These are phyloP conservation scores for Poa annua DNA, from an alignment of 176 grass and related monocot species.

Conservation along the genomic window DNA sequence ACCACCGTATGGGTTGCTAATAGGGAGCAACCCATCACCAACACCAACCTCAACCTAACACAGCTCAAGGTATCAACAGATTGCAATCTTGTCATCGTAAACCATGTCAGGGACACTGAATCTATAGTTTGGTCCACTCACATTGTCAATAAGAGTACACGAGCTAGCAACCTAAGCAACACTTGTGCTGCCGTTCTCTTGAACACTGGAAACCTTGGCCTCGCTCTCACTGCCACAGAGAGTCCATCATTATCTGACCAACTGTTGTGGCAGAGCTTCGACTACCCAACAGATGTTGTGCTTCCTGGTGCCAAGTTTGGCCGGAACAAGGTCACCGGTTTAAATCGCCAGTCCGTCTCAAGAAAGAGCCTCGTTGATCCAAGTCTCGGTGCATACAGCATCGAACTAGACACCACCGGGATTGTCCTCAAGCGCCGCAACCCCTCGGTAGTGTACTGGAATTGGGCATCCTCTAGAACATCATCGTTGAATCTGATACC, in stretches of 20 bases:
- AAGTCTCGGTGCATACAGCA: background rate
- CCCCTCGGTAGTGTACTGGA: background rate
- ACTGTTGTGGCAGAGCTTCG: slow-evolving; percentile 17
- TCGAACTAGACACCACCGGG: background rate
- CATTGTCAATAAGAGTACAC: background rate
- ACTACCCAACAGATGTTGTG: slow-evolving; percentile 9
- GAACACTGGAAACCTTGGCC: background rate
- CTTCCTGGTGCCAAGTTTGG: slow-evolving; percentile 23
- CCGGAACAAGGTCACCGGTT: slow-evolving; percentile 8
- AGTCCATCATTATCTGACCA: background rate
- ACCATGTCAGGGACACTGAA: background rate
- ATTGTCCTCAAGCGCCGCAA: background rate
- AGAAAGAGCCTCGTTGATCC: slow-evolving; percentile 1
- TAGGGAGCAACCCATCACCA: slow-evolving; percentile 2
- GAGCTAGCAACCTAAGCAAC: background rate
- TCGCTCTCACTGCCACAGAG: background rate
- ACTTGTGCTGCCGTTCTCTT: background rate
- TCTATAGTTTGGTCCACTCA: slow-evolving; percentile 1
- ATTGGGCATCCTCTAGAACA: slow-evolving; percentile 16
- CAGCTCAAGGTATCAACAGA: background rate
- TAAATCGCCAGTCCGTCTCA: background rate
- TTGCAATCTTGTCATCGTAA: background rate
- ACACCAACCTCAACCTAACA: background rate
- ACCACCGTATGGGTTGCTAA: slow-evolving; percentile 5
- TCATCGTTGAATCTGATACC: slow-evolving; percentile 9